Evolutionary conservation across 345 rosid genomes (phyloP), one percentile per base, ranked within the genome.

Genomic region (Trapa bicornis): DNA sequence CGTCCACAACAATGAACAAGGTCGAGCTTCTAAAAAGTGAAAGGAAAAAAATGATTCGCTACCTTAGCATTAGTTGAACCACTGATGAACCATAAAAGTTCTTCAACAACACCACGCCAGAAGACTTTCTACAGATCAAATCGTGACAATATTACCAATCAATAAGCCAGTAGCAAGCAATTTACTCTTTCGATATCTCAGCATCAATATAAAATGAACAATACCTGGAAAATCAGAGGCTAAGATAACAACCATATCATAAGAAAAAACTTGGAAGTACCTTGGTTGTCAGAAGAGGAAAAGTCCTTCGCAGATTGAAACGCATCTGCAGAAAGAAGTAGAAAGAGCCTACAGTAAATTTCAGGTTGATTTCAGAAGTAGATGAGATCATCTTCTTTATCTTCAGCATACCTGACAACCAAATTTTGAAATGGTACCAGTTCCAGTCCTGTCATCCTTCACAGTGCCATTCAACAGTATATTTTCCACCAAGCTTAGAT

Each of bases 41-140:
- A 1, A 41, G 4, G 13, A 15, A 33, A 3, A 15, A 35, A 61
- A 2, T 22, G 61, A 47, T 53, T 41, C 41, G 65, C 75, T 74
- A 95, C 99, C 94, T 86, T 91, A 71, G 96, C 94, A 79, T 72
- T 86, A 67, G 96, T 89, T 69, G 99, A 95, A 66, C 99, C 99
- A 69, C 96, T 95, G 62, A 91, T 85, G 81, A 89, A 91, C 99
- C 99, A 95, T 14, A 95, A 76, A 75, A 95, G 94, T 76, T 95
- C 99, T 76, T 91, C 99, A 76, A 91, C 90, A 79, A 91, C 96
- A 65, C 96, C 99, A 64, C 96, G 83, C 99, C 99, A 95, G 72
- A 91, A 95, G 47, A 95, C 96, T 84, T 81, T 95, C 98, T 95
- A 66, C 66, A 74, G 70, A 82, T 68, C 68, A 76, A 73, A 75